phyloP scores from a whole-genome alignment of 2,329 filamentous ascomycete genomes.

The Lachnellula suecica region DNA sequence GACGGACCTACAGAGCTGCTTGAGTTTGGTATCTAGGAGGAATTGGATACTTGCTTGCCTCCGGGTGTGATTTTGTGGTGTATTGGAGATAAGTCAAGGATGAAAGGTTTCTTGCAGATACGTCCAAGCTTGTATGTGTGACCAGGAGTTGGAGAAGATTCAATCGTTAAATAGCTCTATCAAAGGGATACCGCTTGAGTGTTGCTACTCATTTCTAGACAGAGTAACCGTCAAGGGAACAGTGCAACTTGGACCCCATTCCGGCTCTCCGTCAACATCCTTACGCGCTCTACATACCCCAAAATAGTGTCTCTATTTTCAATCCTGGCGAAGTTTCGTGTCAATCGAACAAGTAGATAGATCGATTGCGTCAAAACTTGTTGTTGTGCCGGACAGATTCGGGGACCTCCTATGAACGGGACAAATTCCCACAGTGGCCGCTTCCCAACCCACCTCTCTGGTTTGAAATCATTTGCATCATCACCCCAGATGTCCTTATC shows the following conservation, averaged over 20 bases:
- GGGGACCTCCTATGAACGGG: neutral
- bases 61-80: no score
- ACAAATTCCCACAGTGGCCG: neutral
- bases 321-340: neutral
- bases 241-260: constrained; percentile 8
- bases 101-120: no score
- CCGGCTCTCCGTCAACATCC: neutral
- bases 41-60: no score
- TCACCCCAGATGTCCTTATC: neutral
- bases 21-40: no score
- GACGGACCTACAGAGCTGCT: no score
- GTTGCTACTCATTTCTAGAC: no score
- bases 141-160: no score
- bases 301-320: neutral
- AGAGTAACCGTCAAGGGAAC: neutral
- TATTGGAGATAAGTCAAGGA: no score
- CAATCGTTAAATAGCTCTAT: no score
- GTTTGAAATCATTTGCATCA: neutral
- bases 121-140: no score
- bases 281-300: neutral
- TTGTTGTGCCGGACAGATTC: neutral
- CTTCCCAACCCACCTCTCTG: neutral
- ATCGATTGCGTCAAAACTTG: neutral
- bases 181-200: no score
- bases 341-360: neutral